Evolutionary conservation across 345 rosid genomes (phyloP).

Genomic region (Eucalyptus sideroxylon): DNA sequence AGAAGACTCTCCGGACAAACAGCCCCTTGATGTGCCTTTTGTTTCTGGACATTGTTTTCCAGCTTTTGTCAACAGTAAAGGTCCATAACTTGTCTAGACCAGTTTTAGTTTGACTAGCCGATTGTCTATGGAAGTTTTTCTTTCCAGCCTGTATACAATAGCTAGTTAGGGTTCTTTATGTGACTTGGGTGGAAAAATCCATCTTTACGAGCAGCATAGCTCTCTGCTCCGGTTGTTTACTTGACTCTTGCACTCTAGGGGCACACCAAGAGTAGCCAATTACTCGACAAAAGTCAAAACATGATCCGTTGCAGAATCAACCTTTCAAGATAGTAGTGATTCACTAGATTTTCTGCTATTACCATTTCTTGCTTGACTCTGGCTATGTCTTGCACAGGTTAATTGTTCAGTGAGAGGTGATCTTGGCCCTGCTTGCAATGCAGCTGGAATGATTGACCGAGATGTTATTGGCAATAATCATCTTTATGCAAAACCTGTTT

Average conservation of each 20-base stretch:
- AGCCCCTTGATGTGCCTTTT: not conserved
- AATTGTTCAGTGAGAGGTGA: constrained; percentile 32
- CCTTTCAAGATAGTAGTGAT: not conserved
- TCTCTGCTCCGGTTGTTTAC: not conserved
- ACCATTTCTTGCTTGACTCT: not conserved
- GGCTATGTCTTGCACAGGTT: constrained; percentile 8
- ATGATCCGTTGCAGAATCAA: not conserved
- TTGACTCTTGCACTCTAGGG: not conserved
- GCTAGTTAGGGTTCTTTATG: not conserved
- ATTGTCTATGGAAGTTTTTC: not conserved
- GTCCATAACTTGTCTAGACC: not conserved
- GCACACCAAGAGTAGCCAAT: not conserved
- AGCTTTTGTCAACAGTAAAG: not conserved
- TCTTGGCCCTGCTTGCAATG: constrained; percentile 36
- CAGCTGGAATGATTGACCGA: constrained; percentile 41
- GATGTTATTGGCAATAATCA: constrained; percentile 21
- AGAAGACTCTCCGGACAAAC: not conserved
- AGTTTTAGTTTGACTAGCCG: not conserved
- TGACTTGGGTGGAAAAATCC: not conserved
- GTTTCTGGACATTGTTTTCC: not conserved
- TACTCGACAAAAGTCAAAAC: not conserved
- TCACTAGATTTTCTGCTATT: not conserved
- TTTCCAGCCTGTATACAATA: not conserved
- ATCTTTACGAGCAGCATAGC: not conserved
- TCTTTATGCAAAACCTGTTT: constrained; percentile 24